These are phyloP conservation scores for Ambrosia trifida DNA, from an alignment of 129 eudicot species.

Conservation along the genomic window DNA sequence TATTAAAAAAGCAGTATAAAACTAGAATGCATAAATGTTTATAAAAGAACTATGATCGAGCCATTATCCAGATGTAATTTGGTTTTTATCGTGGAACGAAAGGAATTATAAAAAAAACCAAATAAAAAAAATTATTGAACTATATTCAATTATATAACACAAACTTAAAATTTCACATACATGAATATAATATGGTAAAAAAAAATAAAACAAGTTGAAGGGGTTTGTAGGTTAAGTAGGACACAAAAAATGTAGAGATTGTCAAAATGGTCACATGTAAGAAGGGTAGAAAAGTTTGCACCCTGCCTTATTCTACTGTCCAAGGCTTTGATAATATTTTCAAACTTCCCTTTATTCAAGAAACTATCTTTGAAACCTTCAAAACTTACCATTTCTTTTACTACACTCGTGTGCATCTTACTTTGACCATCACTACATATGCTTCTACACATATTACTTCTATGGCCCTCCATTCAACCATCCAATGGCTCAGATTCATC, in stretches of 20 bases:
- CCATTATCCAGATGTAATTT: too few relatives aligned
- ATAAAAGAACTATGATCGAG: too few relatives aligned
- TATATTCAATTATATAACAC: too few relatives aligned
- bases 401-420: slow-evolving; percentile 67
- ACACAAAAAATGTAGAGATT: slow-evolving; percentile 44
- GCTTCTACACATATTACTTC: slow-evolving; percentile 6
- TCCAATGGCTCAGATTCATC: slow-evolving; percentile 32
- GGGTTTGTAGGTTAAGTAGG: slow-evolving; percentile 38
- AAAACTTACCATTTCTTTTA: slow-evolving; percentile 46
- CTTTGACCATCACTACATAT: slow-evolving; percentile 38
- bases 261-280: slow-evolving; percentile 42
- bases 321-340: slow-evolving; percentile 43
- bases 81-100: too few relatives aligned
- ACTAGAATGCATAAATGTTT: too few relatives aligned
- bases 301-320: slow-evolving; percentile 32
- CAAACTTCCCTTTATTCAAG: slow-evolving; percentile 45
- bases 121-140: too few relatives aligned
- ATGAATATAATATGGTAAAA: background rate
- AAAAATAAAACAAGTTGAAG: slow-evolving; percentile 30
- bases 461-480: slow-evolving; percentile 28
- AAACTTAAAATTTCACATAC: background rate
- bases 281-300: slow-evolving; percentile 36
- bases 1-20: too few relatives aligned
- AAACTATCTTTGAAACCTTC: slow-evolving; percentile 53
- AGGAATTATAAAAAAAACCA: too few relatives aligned